A percentile compares a stretch with the other conserved stretches of the same genome.
Evolutionary conservation across 2,329 filamentous ascomycete species (phyloP).

Genomic region (Anthostomella pinea): DNA sequence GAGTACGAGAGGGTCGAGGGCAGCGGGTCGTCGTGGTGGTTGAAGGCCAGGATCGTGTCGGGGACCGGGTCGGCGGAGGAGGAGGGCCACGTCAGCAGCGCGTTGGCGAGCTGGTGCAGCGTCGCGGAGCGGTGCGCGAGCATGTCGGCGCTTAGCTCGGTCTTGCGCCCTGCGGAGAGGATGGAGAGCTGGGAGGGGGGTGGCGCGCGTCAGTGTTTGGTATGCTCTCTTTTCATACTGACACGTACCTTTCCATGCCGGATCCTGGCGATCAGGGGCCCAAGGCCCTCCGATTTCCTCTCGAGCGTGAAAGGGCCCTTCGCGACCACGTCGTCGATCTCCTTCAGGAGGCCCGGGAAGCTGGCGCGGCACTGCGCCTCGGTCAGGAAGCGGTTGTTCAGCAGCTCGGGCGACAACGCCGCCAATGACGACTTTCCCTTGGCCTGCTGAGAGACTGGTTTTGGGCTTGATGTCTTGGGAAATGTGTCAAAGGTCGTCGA

Average conservation of each 20-base stretch:
- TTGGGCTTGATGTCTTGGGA: not conserved
- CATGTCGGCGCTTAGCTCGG: conserved; percentile 44
- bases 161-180: conserved; percentile 38
- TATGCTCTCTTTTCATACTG: not conserved
- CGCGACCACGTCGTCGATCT: conserved; percentile 44
- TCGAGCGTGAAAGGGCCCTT: conserved; percentile 42
- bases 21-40: conserved; percentile 48
- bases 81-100: conserved; percentile 46
- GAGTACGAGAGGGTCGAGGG: conserved; percentile 46
- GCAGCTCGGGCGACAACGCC: conserved; percentile 14
- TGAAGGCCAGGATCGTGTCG: conserved; percentile 51
- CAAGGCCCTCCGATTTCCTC: conserved; percentile 34
- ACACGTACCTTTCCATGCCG: conserved; percentile 37
- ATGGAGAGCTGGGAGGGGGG: conserved; percentile 38
- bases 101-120: conserved; percentile 52
- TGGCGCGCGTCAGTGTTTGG: conserved; percentile 1
- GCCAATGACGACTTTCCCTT: not conserved
- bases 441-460: not conserved
- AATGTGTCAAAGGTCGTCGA: conserved; percentile 9
- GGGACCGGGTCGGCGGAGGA: conserved; percentile 37
- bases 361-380: conserved; percentile 39
- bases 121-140: conserved; percentile 47
- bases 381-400: conserved; percentile 39
- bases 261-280: conserved; percentile 42
- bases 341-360: conserved; percentile 46